These are phyloP conservation scores for Dactylis glomerata DNA, from an alignment of 176 grass and related monocot species.

Conservation along the genomic window DNA sequence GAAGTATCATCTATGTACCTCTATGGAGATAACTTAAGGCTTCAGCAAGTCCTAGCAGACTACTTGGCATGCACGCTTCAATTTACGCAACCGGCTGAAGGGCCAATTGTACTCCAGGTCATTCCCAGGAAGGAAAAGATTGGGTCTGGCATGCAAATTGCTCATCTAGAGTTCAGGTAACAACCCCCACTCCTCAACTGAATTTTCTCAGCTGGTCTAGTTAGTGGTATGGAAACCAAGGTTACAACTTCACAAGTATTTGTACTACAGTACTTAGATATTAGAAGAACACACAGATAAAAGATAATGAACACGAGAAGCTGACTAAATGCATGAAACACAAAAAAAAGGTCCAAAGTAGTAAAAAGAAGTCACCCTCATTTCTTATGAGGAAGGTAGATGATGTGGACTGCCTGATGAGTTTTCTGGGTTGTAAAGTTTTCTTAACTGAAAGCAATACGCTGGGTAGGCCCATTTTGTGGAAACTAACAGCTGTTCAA, in stretches of 20 bases:
- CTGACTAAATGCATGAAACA: background rate
- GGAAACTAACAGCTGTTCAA: background rate
- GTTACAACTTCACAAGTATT: constrained; percentile 13
- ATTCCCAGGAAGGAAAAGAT: constrained; percentile 73
- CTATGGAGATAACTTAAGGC: constrained; percentile 93
- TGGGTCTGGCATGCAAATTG: constrained; percentile 77
- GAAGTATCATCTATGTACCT: constrained; percentile 81
- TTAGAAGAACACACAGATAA: background rate
- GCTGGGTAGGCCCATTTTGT: background rate
- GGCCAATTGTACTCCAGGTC: constrained; percentile 72
- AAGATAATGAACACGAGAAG: background rate
- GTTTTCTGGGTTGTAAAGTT: background rate
- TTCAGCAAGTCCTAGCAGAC: constrained; percentile 89
- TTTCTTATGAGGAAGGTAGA: background rate
- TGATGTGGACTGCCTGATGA: background rate
- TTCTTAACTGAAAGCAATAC: background rate
- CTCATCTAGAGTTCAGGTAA: constrained; percentile 98
- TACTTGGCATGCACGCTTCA: constrained; percentile 77
- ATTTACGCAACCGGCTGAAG: constrained; percentile 62
- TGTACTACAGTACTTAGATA: background rate
- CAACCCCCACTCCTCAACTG: background rate
- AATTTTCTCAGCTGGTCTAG: background rate
- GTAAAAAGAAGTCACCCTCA: background rate
- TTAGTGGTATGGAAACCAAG: constrained; percentile 4
- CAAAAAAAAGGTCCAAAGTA: background rate